Evolutionary conservation across 2,329 filamentous ascomycete genomes (phyloP), one percentile per base, ranked within the genome.

Genomic region (Diaporthe australafricana): DNA sequence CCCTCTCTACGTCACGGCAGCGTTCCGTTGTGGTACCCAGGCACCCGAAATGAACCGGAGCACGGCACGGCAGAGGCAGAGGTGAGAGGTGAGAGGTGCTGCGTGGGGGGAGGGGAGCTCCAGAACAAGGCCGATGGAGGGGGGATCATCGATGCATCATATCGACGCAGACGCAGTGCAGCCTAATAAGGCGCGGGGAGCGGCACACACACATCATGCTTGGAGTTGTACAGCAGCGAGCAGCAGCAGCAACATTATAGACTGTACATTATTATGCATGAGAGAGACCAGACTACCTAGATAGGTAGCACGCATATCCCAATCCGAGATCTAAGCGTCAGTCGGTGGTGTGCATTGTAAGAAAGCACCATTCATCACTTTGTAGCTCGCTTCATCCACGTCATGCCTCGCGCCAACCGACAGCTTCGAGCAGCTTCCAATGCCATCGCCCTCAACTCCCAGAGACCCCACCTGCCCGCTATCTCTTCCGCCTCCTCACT

Each of bases 401-500:
- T 16, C 67, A 69, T 69, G 67, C 17, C 67, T 69, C 53, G 22
- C 40, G 30, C 67, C 50, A 72, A 38, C 25, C 17, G 25, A 16
- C 55, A 60, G 47, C 40, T 71, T 35, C 68, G 71, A 66, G 68
- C 53, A 42, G 71, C 71, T 25, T 62, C 71, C 53, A 53, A 22
- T 20, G 62, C 62, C 8, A 45, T 62, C 45, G 62, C 62, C 12
- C 53, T 62, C 45, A 53, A 9, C 11, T 55, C 62, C 30, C 22
- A 48, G 12, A 48, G 63, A 50, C 69, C 62, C 72, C 68, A 63
- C 63, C 42, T 40, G 27, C 25, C 69, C 40, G n/a, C 47, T 20
- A 1, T 57, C 32, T 65, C 62, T 17, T 22, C 53, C 52, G n/a
- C 53, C 16, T 70, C 50, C 35, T 45, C 17, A 3, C 53, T 32